Conservation (phyloP, 2,329 filamentous ascomycete genomes). For the Thielaviopsis euricoi region DNA sequence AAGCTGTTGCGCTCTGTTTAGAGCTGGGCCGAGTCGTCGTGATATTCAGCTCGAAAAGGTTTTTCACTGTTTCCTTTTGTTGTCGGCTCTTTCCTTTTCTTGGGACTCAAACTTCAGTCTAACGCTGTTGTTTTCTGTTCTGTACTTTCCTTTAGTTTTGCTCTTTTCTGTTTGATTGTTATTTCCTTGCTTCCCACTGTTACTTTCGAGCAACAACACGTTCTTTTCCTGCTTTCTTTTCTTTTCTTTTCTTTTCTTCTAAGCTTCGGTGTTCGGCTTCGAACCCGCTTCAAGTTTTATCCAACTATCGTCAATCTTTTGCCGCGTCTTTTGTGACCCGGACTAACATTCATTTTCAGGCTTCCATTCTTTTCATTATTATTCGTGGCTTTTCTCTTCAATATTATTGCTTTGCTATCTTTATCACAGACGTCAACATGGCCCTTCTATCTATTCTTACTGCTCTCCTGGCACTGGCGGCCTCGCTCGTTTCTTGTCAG, state of each 20-base stretch:
- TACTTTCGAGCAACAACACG: no score
- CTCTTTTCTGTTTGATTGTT: neutral
- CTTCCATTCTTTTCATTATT: neutral
- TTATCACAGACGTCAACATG: neutral
- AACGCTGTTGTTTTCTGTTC: neutral
- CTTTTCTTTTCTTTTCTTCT: neutral
- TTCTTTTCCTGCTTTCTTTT: neutral
- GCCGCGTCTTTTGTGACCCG: neutral
- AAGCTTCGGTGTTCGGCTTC: neutral
- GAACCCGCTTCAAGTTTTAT: neutral
- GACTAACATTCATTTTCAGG: neutral
- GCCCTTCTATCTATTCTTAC: conserved; percentile 3
- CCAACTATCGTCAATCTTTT: conserved; percentile 1
- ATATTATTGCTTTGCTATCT: neutral
- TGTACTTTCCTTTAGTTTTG: neutral
- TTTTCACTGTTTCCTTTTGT: neutral
- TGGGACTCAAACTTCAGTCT: neutral
- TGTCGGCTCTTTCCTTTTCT: neutral
- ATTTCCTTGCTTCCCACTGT: neutral
- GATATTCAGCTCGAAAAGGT: neutral
- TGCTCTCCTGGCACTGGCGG: neutral
- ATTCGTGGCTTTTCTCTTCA: neutral
- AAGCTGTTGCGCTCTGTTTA: neutral
- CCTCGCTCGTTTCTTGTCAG: conserved; percentile 3
- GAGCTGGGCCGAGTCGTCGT: neutral